A percentile compares a stretch with the other conserved stretches of the same genome.
phyloP scores from a whole-genome alignment of 768 basidiomycete genomes.

The Goffeauzyma gilvescens region DNA sequence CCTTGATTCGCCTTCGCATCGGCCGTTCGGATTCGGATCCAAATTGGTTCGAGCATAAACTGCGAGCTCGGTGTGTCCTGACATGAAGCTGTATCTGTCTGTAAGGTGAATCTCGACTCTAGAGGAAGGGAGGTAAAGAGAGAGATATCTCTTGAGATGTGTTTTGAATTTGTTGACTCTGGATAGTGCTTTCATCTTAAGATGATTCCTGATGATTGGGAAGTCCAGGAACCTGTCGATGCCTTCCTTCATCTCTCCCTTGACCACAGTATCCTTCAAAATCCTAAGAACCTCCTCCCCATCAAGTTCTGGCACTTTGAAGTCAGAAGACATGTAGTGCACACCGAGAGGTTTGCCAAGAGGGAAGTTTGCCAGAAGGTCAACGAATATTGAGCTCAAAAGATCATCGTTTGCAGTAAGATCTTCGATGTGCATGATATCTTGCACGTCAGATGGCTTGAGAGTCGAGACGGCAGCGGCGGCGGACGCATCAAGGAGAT shows the following conservation, averaged over 20 bases:
- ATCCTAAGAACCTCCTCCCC: constrained; percentile 22
- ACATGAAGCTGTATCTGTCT: constrained; percentile 19
- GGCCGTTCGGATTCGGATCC: background rate
- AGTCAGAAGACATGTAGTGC: constrained; percentile 26
- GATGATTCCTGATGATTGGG: constrained; percentile 17
- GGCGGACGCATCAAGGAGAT: no score
- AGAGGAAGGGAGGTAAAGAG: constrained; percentile 19
- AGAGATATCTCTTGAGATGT: constrained; percentile 25
- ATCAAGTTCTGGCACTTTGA: constrained; percentile 23
- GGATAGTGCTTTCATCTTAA: constrained; percentile 5
- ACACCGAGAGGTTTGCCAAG: constrained; percentile 27
- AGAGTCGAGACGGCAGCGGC: no score
- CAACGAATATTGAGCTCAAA: constrained; percentile 27
- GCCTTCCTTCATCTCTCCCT: constrained; percentile 12
- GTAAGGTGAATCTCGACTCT: constrained; percentile 28
- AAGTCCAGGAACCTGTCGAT: constrained; percentile 11
- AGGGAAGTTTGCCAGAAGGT: constrained; percentile 23
- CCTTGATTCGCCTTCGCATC: background rate
- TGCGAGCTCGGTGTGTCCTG: constrained; percentile 25
- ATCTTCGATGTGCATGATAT: no score
- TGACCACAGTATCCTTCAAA: constrained; percentile 14
- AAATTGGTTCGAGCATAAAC: constrained; percentile 20
- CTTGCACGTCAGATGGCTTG: no score
- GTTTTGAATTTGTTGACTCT: constrained; percentile 3
- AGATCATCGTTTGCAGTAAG: constrained; percentile 29